Percentiles rank a stretch among this genome's conserved stretches.
These are phyloP conservation scores for Pseudocercospora fuligena DNA, from an alignment of 2,329 filamentous ascomycete species.

Conservation along the genomic window DNA sequence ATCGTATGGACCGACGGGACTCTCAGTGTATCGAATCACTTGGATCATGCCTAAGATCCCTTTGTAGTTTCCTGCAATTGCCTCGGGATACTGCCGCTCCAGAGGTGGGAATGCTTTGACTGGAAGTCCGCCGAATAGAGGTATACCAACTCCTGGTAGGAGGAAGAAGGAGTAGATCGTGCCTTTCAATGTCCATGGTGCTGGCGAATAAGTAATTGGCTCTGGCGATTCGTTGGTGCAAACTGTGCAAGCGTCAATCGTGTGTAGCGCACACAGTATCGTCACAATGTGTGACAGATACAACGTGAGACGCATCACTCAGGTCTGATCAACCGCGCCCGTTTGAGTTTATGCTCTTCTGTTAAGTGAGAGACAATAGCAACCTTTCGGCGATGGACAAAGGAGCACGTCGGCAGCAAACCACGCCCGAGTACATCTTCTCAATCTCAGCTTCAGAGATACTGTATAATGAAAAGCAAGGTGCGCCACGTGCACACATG, in stretches of 20 bases:
- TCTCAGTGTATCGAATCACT: constrained; percentile 30
- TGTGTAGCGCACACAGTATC: background rate
- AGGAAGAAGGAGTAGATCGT: constrained; percentile 24
- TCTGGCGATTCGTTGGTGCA: constrained; percentile 28
- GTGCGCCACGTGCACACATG: background rate
- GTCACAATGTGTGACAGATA: background rate
- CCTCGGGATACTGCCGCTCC: constrained; percentile 19
- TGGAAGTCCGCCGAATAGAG: constrained; percentile 14
- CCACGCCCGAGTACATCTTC: background rate
- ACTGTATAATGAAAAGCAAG: background rate
- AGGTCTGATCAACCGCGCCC: no score
- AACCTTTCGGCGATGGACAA: background rate
- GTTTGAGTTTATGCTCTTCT: no score
- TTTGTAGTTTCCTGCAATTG: constrained; percentile 21
- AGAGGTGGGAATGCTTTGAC: constrained; percentile 23
- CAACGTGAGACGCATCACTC: background rate
- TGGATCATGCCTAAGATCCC: constrained; percentile 29
- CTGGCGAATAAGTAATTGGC: constrained; percentile 15
- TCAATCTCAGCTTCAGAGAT: background rate
- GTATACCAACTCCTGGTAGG: constrained; percentile 17
- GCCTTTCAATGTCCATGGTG: constrained; percentile 28
- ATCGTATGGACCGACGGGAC: constrained; percentile 31
- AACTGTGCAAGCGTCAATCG: constrained; percentile 16
- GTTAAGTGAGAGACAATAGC: background rate
- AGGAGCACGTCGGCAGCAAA: background rate